phyloP scores from a whole-genome alignment of 768 basidiomycete genomes.

The Lactarius pseudohatsudake region DNA sequence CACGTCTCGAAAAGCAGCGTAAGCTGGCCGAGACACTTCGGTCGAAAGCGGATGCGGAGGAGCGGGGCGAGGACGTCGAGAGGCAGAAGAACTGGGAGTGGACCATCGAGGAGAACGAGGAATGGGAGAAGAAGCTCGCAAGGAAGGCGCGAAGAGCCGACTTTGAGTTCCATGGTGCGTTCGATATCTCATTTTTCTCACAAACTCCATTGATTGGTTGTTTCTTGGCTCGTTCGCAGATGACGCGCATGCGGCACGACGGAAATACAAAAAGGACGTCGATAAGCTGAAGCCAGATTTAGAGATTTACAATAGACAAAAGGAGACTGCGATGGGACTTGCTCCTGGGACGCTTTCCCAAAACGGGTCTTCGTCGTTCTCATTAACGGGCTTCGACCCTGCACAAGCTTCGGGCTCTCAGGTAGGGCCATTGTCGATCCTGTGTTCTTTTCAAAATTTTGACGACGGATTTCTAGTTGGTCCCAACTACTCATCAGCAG shows the following conservation, averaged over 20 bases:
- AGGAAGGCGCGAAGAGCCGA: slow-evolving; percentile 83
- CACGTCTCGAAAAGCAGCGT: slow-evolving; percentile 84
- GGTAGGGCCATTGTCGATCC: slow-evolving; percentile 33
- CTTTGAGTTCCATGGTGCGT: slow-evolving; percentile 88
- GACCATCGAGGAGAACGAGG: slow-evolving; percentile 92
- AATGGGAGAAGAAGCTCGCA: slow-evolving; percentile 90
- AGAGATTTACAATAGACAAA: slow-evolving; percentile 83
- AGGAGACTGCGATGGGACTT: slow-evolving; percentile 78
- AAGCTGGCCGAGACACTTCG: slow-evolving; percentile 87
- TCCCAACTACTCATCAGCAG: slow-evolving; percentile 60
- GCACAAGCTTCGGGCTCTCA: slow-evolving; percentile 43
- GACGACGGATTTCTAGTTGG: slow-evolving; percentile 39
- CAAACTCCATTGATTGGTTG: slow-evolving; percentile 5
- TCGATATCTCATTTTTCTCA: not conserved
- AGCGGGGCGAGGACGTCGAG: slow-evolving; percentile 89
- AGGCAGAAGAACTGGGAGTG: slow-evolving; percentile 93
- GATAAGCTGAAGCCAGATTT: slow-evolving; percentile 87
- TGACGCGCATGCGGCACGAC: slow-evolving; percentile 84
- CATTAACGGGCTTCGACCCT: slow-evolving; percentile 54
- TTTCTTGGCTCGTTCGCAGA: slow-evolving; percentile 47
- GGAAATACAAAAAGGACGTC: slow-evolving; percentile 90
- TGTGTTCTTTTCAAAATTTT: not conserved
- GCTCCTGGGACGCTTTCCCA: slow-evolving; percentile 63
- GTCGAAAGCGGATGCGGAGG: slow-evolving; percentile 84
- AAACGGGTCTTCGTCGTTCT: slow-evolving; percentile 39